These are phyloP conservation scores for Chytriomyces sp. DNA, from an alignment of 192 early-diverging fungal species.

Conservation along the genomic window DNA sequence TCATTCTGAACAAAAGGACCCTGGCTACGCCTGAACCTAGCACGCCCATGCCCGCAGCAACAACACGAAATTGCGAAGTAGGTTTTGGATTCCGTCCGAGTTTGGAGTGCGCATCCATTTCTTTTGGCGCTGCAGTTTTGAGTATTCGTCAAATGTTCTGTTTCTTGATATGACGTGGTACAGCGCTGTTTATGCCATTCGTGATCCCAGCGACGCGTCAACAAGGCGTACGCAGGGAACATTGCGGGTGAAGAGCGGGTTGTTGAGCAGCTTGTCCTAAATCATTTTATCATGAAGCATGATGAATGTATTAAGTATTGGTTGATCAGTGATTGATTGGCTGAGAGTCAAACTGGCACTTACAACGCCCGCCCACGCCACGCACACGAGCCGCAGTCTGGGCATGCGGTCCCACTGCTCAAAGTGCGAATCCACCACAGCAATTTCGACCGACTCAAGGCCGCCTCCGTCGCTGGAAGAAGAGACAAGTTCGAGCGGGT, in stretches of 20 bases:
- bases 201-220: conserved; percentile 13
- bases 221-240: conserved; percentile 16
- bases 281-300: no score
- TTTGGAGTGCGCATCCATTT: conserved; percentile 8
- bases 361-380: conserved; percentile 12
- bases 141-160: conserved; percentile 4
- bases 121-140: conserved; percentile 7
- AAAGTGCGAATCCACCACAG: background rate
- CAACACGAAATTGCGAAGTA: background rate
- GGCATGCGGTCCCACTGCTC: background rate
- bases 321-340: no score
- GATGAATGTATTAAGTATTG: no score
- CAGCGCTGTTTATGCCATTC: conserved; percentile 24
- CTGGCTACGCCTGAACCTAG: conserved; percentile 2
- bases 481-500: background rate
- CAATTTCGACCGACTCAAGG: background rate
- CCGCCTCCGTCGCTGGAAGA: background rate
- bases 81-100: conserved; percentile 5
- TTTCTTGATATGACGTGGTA: background rate
- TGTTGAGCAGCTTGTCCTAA: no score
- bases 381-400: background rate
- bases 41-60: conserved; percentile 27
- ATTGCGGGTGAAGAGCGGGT: no score
- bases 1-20: conserved; percentile 10
- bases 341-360: no score